Percentiles rank a stretch among this genome's conserved stretches.
phyloP scores from a whole-genome alignment of 768 basidiomycete species.

The Strobilomyces echinocephalus region DNA sequence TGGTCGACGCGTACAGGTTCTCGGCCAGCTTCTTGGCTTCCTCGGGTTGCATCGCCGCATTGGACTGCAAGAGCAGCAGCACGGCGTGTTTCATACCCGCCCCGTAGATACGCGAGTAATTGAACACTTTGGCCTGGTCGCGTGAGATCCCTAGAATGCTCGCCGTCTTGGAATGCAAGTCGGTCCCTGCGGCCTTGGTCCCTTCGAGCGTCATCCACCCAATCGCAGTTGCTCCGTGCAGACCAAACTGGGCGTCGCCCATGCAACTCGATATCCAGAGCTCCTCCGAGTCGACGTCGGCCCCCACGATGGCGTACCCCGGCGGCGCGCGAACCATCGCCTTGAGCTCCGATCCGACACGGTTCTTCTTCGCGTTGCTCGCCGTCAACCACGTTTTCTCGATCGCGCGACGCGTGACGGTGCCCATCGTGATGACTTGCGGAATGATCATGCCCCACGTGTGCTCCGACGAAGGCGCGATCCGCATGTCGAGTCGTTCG shows the following conservation, averaged over 20 bases:
- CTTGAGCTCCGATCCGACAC: conserved; percentile 97
- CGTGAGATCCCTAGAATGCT: conserved; percentile 87
- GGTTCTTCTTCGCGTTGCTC: conserved; percentile 95
- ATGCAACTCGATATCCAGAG: conserved; percentile 98
- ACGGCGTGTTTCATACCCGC: conserved; percentile 94
- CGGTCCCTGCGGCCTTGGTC: conserved; percentile 90
- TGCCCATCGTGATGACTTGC: conserved; percentile 97
- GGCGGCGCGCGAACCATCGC: conserved; percentile 94
- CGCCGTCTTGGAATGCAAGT: conserved; percentile 95
- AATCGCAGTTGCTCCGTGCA: conserved; percentile 93
- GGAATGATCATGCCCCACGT: conserved; percentile 92
- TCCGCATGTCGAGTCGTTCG: conserved; percentile 47
- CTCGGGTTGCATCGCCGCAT: conserved; percentile 70
- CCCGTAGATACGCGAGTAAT: conserved; percentile 98
- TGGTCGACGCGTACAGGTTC: conserved; percentile 86
- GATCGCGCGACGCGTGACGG: conserved; percentile 94
- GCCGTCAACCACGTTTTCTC: conserved; percentile 99
- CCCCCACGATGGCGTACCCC: conserved; percentile 93
- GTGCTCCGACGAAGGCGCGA: conserved; percentile 31
- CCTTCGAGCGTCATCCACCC: conserved; percentile 99
- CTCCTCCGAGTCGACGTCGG: conserved; percentile 98
- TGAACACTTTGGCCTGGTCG: conserved; percentile 97
- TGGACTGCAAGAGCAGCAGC: conserved; percentile 80
- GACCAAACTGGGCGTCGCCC: conserved; percentile 96
- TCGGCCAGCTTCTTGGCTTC: conserved; percentile 77